A percentile compares a stretch with the other conserved stretches of the same genome.
These are phyloP conservation scores for Podospora pseudocomata DNA, from an alignment of 495 filamentous ascomycete genomes.

Conservation along the genomic window DNA sequence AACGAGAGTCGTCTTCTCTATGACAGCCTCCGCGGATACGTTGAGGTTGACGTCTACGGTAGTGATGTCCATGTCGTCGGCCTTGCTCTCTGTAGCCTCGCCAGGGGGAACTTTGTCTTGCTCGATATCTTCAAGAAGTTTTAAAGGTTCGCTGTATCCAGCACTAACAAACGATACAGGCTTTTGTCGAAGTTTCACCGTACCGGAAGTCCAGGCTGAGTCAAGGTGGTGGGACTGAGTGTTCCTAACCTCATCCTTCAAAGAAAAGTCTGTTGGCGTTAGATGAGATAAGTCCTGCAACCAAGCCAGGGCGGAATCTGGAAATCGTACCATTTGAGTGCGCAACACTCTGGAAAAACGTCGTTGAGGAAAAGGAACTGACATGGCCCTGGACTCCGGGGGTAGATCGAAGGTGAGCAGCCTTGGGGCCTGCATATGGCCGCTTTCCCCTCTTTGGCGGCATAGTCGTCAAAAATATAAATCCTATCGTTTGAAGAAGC, in stretches of 20 bases:
- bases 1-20: not conserved
- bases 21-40: not conserved
- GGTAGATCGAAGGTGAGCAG: slow-evolving; percentile 9
- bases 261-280: slow-evolving; percentile 48
- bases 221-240: slow-evolving; percentile 57
- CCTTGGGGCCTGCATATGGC: slow-evolving; percentile 14
- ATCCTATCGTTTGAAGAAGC: not conserved
- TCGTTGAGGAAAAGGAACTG: slow-evolving; percentile 10
- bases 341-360: not conserved
- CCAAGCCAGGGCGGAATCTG: not conserved
- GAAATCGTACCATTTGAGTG: slow-evolving; percentile 17
- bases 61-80: not conserved
- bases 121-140: slow-evolving; percentile 20
- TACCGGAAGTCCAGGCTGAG: slow-evolving; percentile 25
- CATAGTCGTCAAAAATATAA: slow-evolving; percentile 14
- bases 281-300: slow-evolving; percentile 16
- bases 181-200: slow-evolving; percentile 45
- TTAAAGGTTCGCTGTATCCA: slow-evolving; percentile 54
- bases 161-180: slow-evolving; percentile 74
- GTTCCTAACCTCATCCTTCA: slow-evolving; percentile 74
- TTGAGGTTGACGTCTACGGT: not conserved
- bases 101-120: not conserved
- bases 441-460: slow-evolving; percentile 23
- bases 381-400: slow-evolving; percentile 2
- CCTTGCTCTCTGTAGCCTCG: not conserved